Evolutionary conservation across 2,329 filamentous ascomycete genomes (phyloP).

Genomic region (Ophiosphaerella herpotricha): DNA sequence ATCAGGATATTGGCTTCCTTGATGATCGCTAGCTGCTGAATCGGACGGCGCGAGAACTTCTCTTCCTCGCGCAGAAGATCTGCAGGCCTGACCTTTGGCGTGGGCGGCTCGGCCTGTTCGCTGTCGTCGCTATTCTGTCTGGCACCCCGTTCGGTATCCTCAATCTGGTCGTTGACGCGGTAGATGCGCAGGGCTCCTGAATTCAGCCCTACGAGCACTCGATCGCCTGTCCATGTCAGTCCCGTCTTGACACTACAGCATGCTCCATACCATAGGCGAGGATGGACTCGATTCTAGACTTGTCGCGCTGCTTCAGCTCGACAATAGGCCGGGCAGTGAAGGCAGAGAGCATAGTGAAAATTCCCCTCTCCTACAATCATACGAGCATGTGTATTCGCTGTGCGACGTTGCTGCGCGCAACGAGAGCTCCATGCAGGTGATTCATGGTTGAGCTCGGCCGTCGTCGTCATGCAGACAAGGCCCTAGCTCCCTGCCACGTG

Average conservation of each 20-base stretch:
- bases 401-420: conserved; percentile 21
- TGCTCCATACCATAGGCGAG: conserved; percentile 74
- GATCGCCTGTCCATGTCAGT: conserved; percentile 66
- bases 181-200: conserved; percentile 89
- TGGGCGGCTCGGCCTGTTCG: conserved; percentile 41
- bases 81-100: conserved; percentile 58
- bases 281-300: conserved; percentile 95
- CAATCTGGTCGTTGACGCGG: conserved; percentile 74
- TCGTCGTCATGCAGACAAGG: conserved; percentile 31
- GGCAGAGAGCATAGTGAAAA: conserved; percentile 80
- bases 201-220: conserved; percentile 88
- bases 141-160: conserved; percentile 45
- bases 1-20: conserved; percentile 93
- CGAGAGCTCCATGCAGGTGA: conserved; percentile 23
- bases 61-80: conserved; percentile 91
- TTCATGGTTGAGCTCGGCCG: conserved; percentile 9
- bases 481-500: conserved; percentile 20
- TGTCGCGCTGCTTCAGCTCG: conserved; percentile 94
- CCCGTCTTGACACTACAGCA: conserved; percentile 1
- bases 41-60: conserved; percentile 85
- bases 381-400: conserved; percentile 16
- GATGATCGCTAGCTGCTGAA: conserved; percentile 93
- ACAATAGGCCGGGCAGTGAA: conserved; percentile 96
- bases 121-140: conserved; percentile 34
- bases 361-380: conserved; percentile 10